Conservation (phyloP, 2,329 filamentous ascomycete genomes). For the Meredithiella fracta region DNA sequence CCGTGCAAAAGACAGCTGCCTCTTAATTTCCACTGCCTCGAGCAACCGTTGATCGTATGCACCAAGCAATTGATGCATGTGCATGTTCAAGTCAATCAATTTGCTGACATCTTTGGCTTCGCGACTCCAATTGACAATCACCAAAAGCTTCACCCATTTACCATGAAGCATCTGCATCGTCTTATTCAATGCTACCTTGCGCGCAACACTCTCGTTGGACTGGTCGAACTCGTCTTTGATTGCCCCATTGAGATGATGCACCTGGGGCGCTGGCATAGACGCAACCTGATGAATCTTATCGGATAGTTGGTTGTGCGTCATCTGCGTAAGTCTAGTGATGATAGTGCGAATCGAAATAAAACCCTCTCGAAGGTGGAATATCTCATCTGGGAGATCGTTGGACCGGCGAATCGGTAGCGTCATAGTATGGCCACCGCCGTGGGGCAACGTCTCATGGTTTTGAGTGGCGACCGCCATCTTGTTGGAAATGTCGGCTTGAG, state of each 20-base stretch:
- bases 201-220: constrained; percentile 50
- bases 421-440: constrained; percentile 6
- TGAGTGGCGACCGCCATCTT: too few relatives aligned
- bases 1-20: constrained; percentile 53
- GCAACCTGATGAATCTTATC: constrained; percentile 55
- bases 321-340: constrained; percentile 63
- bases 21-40: constrained; percentile 54
- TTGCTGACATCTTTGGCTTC: constrained; percentile 65
- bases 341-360: constrained; percentile 63
- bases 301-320: constrained; percentile 62
- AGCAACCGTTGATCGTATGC: constrained; percentile 44
- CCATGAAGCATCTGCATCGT: constrained; percentile 67
- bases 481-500: too few relatives aligned
- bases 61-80: constrained; percentile 48
- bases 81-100: constrained; percentile 71
- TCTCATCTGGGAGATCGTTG: constrained; percentile 44
- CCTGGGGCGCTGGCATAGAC: constrained; percentile 43
- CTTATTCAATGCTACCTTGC: constrained; percentile 58
- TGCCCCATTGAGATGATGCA: constrained; percentile 24
- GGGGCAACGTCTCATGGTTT: constrained; percentile 2
- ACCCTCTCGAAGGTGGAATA: constrained; percentile 55
- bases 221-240: constrained; percentile 28
- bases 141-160: constrained; percentile 83
- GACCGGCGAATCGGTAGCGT: constrained; percentile 24
- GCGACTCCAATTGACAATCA: constrained; percentile 80